phyloP scores from a whole-genome alignment of 345 rosid genomes.

The Nephelium lappaceum region DNA sequence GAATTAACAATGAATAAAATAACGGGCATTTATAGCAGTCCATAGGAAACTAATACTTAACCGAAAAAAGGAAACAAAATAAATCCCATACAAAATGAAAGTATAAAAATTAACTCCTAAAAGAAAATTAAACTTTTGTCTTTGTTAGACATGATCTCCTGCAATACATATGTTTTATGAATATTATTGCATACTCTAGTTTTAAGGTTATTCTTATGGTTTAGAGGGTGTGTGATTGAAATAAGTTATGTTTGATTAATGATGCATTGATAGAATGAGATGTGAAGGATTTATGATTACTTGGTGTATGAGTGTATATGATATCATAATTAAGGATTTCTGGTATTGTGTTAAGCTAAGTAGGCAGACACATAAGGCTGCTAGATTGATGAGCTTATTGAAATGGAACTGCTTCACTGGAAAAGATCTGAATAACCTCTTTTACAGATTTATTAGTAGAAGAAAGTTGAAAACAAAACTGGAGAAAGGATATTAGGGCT shows the following conservation, averaged over 20 bases:
- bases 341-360: background rate
- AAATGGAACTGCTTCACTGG: background rate
- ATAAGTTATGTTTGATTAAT: background rate
- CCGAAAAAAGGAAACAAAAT: background rate
- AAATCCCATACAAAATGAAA: background rate
- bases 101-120: background rate
- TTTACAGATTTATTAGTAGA: background rate
- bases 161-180: background rate
- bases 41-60: background rate
- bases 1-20: background rate
- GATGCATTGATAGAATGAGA: background rate
- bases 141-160: background rate
- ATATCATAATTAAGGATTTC: conserved; percentile 6
- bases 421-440: background rate
- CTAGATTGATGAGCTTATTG: conserved; percentile 4
- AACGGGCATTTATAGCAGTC: background rate
- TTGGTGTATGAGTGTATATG: background rate
- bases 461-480: background rate
- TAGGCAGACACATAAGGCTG: background rate
- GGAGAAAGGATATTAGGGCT: conserved; percentile 3
- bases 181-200: background rate
- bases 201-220: background rate
- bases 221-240: background rate
- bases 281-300: background rate
- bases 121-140: background rate